Evolutionary conservation across 2,329 filamentous ascomycete species (phyloP), one percentile per base, ranked within the genome.

Genomic region (Clonostachys rosea): DNA sequence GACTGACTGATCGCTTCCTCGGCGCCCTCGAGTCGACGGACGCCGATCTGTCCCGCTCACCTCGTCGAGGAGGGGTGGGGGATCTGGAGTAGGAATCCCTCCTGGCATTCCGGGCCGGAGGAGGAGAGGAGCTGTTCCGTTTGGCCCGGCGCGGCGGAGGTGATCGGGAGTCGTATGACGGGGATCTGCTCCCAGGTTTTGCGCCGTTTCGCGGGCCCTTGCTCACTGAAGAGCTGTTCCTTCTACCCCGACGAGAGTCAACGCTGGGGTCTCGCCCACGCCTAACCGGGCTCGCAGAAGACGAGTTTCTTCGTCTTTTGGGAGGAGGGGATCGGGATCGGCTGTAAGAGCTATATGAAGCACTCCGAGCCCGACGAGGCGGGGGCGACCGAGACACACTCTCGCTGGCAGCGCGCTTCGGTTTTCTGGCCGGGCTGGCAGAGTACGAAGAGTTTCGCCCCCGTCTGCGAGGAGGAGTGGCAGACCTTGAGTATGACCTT

Each of bases 211-310:
- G 54, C 4, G 58, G 60, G 13, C 50, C 58, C 33, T 54, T 56
- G 48, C 63, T 63, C 18, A 59, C 52, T 1, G 65, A 67, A 3
- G 65, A 67, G 54, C 62, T 67, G 49, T 64, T 66, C 34, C 63
- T 58, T 20, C 57, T 36, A 14, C 37, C 37, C 16, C 17, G 7
- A 4, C 35, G 20, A 14, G n/a, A 16, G 18, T 17, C 34, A 9
- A 37, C 35, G 13, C 40, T 42, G 17, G 24, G 12, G 30, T 40
- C 43, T n/a, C 36, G 46, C 17, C 49, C 48, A 10, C 43, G 43
- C 17, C 45, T 24, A 50, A 34, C 49, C 52, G 40, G 46, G 34
- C 47, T 51, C 30, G 54, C 51, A 33, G 56, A 55, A 16, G 52
- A 52, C 13, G 56, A 59, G 9, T 50, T 52, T 48, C 50, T 49